Conservation (phyloP, 169 alveolate genomes). For the Theileria orientalis region DNA sequence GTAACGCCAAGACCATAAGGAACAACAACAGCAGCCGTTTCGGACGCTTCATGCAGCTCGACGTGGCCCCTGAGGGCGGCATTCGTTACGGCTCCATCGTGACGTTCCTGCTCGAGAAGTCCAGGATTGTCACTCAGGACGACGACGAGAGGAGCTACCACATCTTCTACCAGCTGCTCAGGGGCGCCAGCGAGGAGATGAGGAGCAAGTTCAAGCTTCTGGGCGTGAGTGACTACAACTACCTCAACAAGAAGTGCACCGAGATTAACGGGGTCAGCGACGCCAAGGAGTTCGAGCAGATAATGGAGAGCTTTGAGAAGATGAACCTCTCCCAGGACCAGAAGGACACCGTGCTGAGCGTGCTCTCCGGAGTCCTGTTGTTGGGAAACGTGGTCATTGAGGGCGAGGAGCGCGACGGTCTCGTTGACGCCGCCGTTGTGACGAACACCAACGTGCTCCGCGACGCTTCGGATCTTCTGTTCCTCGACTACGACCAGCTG, state of each 20-base stretch:
- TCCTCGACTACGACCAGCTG: constrained; percentile 73
- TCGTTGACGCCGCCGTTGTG: constrained; percentile 84
- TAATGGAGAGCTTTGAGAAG: constrained; percentile 85
- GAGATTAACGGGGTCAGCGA: constrained; percentile 93
- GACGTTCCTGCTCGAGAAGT: constrained; percentile 93
- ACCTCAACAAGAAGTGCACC: constrained; percentile 84
- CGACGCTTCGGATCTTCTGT: constrained; percentile 82
- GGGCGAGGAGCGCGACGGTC: constrained; percentile 83
- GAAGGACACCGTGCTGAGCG: constrained; percentile 81
- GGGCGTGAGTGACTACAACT: constrained; percentile 71
- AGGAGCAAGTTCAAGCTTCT: constrained; percentile 73
- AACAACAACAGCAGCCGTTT: constrained; percentile 97
- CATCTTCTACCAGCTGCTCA: constrained; percentile 92
- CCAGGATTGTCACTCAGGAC: constrained; percentile 93
- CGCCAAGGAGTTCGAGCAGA: constrained; percentile 87
- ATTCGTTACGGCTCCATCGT: constrained; percentile 88
- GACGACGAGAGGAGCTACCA: constrained; percentile 94
- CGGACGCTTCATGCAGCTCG: constrained; percentile 95
- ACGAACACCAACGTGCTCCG: constrained; percentile 67
- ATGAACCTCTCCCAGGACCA: constrained; percentile 87
- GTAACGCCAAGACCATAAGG: constrained; percentile 97
- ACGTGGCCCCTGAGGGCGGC: constrained; percentile 85
- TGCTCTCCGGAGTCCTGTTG: constrained; percentile 89
- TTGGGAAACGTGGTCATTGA: constrained; percentile 94
- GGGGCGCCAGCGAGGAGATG: constrained; percentile 86